A percentile compares a stretch with the other conserved stretches of the same genome.
Evolutionary conservation across 768 basidiomycete genomes (phyloP).

Genomic region (Pilatotrama ljubarskyi): DNA sequence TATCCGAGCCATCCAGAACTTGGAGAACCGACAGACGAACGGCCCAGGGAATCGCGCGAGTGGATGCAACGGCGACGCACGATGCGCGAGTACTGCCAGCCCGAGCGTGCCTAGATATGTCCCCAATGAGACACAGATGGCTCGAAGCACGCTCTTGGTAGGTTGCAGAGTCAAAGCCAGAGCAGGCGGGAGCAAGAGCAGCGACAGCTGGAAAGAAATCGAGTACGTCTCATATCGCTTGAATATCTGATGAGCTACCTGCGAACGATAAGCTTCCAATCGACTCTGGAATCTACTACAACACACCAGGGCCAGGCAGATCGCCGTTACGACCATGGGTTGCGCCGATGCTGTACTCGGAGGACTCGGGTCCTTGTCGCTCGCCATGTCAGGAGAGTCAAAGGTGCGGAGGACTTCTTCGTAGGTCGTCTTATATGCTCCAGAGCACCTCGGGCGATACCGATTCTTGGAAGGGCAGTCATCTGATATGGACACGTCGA

Average conservation of each 20-base stretch:
- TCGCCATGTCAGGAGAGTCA: too few species aligned
- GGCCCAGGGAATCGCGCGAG: conserved; percentile 27
- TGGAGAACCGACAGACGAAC: conserved; percentile 27
- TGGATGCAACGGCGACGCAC: conserved; percentile 20
- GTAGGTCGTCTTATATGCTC: too few species aligned
- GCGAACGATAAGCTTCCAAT: neutral
- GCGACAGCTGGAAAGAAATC: neutral
- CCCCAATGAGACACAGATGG: neutral
- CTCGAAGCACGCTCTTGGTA: neutral
- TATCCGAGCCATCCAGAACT: conserved; percentile 29
- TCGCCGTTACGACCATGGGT: too few species aligned
- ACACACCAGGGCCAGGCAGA: too few species aligned
- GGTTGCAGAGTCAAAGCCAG: neutral
- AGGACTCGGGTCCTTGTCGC: too few species aligned
- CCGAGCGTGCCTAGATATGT: neutral
- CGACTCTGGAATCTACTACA: neutral
- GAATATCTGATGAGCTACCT: conserved; percentile 2
- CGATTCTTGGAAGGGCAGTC: too few species aligned
- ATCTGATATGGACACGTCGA: too few species aligned
- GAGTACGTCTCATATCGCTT: neutral
- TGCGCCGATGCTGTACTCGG: too few species aligned
- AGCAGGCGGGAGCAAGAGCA: neutral
- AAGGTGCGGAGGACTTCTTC: too few species aligned
- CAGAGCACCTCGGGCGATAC: too few species aligned
- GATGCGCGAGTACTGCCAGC: conserved; percentile 7